Conservation (phyloP, 768 basidiomycete genomes). For the Russula sp. region DNA sequence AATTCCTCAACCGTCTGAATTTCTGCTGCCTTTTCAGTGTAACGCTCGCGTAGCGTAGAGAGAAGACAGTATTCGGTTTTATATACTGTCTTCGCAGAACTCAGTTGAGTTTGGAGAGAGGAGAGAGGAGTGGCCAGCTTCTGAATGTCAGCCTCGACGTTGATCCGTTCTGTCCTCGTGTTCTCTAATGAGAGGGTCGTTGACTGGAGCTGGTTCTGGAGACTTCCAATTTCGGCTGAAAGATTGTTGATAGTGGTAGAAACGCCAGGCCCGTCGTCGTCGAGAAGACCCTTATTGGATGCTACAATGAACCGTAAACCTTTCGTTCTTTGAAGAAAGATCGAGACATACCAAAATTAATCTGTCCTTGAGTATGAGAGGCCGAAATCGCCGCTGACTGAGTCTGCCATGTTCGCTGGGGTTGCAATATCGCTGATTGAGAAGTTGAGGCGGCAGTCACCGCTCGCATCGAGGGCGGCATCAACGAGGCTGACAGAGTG, state of each 20-base stretch:
- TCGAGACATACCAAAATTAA: constrained; percentile 48
- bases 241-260: constrained; percentile 62
- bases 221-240: constrained; percentile 84
- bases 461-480: constrained; percentile 79
- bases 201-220: constrained; percentile 78
- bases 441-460: constrained; percentile 40
- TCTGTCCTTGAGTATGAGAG: constrained; percentile 36
- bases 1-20: constrained; percentile 76
- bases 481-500: constrained; percentile 63
- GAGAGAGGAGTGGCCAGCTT: constrained; percentile 72
- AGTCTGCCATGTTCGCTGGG: constrained; percentile 18
- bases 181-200: constrained; percentile 70
- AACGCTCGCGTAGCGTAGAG: constrained; percentile 64
- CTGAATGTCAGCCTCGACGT: constrained; percentile 61
- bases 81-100: constrained; percentile 77
- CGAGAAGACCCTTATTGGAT: constrained; percentile 56
- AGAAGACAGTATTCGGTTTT: constrained; percentile 79
- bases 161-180: constrained; percentile 60
- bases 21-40: constrained; percentile 51
- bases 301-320: constrained; percentile 13
- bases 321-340: constrained; percentile 32
- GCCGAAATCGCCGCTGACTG: constrained; percentile 12
- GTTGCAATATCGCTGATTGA: constrained; percentile 37
- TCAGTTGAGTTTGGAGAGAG: constrained; percentile 78
- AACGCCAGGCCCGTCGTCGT: constrained; percentile 57